These are phyloP conservation scores for Penicillium sp. DNA, from an alignment of 2,329 filamentous ascomycete species.

Conservation along the genomic window DNA sequence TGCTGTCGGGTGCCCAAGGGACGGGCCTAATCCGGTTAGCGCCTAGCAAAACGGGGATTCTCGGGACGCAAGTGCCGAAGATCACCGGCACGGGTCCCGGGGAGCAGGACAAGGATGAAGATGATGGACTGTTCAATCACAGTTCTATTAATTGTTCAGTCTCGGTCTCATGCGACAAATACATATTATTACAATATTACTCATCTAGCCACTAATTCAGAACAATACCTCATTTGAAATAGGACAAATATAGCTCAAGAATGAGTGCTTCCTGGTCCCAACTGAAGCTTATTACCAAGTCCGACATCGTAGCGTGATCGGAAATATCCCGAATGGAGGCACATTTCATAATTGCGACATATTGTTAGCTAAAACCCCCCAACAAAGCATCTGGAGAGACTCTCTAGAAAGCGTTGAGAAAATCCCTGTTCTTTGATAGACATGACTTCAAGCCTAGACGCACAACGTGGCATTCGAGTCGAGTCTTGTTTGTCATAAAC, in stretches of 20 bases:
- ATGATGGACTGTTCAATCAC: background rate
- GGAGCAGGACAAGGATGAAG: background rate
- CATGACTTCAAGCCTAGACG: background rate
- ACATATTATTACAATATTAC: background rate
- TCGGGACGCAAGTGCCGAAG: constrained; percentile 22
- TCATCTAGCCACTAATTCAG: background rate
- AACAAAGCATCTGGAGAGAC: background rate
- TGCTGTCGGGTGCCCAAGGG: constrained; percentile 16
- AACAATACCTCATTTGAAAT: no score
- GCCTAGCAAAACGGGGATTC: constrained; percentile 27
- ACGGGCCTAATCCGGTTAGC: constrained; percentile 22
- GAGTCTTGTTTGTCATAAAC: background rate
- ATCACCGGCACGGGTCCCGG: constrained; percentile 1
- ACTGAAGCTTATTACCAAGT: background rate
- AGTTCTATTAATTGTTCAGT: background rate
- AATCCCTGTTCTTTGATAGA: background rate
- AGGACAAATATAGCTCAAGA: background rate
- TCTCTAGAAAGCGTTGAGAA: background rate
- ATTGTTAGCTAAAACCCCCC: background rate
- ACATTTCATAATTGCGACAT: background rate
- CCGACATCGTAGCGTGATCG: background rate
- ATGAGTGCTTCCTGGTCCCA: background rate
- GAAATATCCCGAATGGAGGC: background rate
- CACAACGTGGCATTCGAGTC: background rate
- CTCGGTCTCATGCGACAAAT: no score